These are phyloP conservation scores for Penicillium alfredii DNA, from an alignment of 495 filamentous ascomycete species.

Conservation along the genomic window DNA sequence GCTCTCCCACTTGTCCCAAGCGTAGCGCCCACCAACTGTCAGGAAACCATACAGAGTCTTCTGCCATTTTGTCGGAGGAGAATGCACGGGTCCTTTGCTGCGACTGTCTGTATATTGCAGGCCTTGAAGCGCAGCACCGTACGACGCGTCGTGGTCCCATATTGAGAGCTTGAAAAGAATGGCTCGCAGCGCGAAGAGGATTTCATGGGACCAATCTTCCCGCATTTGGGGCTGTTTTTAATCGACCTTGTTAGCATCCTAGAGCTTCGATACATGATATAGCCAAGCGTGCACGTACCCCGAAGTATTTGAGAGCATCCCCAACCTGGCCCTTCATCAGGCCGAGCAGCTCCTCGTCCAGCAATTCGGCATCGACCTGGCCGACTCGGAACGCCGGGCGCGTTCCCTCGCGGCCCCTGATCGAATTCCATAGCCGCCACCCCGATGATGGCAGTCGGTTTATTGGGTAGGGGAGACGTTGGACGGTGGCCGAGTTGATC, in stretches of 20 bases:
- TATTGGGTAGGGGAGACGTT: constrained; percentile 60
- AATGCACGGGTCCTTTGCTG: constrained; percentile 51
- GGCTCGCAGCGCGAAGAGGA: constrained; percentile 67
- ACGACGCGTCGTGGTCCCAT: constrained; percentile 94
- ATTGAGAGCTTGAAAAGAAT: constrained; percentile 90
- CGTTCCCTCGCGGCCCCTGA: constrained; percentile 72
- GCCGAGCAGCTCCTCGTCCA: constrained; percentile 89
- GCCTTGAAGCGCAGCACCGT: constrained; percentile 89
- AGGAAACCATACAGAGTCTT: constrained; percentile 78
- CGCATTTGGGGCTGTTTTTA: constrained; percentile 47
- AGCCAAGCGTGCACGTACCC: constrained; percentile 34
- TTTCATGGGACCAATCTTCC: constrained; percentile 84
- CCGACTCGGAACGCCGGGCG: constrained; percentile 86
- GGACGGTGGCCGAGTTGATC: constrained; percentile 45
- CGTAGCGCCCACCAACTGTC: constrained; percentile 82
- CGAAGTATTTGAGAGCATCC: constrained; percentile 83
- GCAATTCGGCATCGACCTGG: constrained; percentile 90
- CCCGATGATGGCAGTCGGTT: constrained; percentile 51
- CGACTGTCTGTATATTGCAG: constrained; percentile 85
- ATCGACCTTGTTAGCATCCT: constrained; percentile 5
- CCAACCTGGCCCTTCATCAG: constrained; percentile 82
- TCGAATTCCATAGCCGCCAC: constrained; percentile 58
- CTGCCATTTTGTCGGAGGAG: constrained; percentile 65
- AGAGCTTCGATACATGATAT: background rate
- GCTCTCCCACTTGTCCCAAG: constrained; percentile 84